Percentiles rank a stretch among this genome's conserved stretches.
phyloP scores from a whole-genome alignment of 352 stramenopile species.

The Pythium phragmiticola region DNA sequence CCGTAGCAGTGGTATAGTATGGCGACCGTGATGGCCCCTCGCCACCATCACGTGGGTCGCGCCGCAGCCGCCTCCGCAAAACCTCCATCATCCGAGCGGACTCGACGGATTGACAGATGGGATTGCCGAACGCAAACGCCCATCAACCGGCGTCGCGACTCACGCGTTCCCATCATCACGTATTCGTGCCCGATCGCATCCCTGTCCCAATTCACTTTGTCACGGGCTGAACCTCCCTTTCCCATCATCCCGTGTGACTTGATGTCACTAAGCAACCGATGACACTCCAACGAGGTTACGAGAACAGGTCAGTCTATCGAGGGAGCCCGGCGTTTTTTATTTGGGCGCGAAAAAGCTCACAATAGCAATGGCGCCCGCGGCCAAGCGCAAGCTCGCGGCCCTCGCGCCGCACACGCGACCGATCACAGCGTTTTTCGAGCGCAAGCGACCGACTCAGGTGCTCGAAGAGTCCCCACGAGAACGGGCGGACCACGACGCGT shows the following conservation, averaged over 20 bases:
- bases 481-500: not conserved
- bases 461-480: slow-evolving; percentile 14
- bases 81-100: slow-evolving; percentile 11
- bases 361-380: slow-evolving; percentile 3
- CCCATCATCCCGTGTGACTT: not conserved
- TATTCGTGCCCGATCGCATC: not conserved
- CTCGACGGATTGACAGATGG: not conserved
- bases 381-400: slow-evolving; percentile 31
- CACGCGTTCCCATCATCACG: slow-evolving; percentile 1
- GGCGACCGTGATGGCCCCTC: no score
- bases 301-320: slow-evolving; percentile 8
- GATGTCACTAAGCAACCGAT: not conserved
- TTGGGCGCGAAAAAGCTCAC: slow-evolving; percentile 4
- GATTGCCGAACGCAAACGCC: not conserved
- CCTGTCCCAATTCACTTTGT: not conserved
- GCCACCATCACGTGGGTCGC: not conserved
- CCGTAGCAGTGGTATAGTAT: not conserved
- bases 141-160: not conserved
- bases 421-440: slow-evolving; percentile 74
- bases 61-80: slow-evolving; percentile 12
- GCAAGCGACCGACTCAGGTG: slow-evolving; percentile 34
- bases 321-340: not conserved
- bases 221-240: not conserved
- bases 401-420: slow-evolving; percentile 23
- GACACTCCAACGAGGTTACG: not conserved